Evolutionary conservation across 228 moss, liverwort and hornwort species (phyloP), one percentile per base, ranked within the genome.

Genomic region (Sphagnum fallax): DNA sequence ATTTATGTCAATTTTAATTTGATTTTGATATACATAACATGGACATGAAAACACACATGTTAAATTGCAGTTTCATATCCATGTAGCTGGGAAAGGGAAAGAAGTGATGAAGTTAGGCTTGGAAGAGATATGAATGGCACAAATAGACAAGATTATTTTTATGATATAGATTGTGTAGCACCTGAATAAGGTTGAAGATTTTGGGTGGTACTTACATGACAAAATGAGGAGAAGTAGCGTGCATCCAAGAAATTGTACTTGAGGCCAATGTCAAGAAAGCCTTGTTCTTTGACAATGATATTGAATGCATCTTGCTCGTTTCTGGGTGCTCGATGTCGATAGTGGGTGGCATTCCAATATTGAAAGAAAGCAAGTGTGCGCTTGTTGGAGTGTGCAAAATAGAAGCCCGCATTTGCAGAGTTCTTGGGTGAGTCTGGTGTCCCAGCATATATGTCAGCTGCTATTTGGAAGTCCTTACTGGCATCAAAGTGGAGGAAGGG

Each of bases 181-280:
- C 32, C 32, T 32, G 32, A 32, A 2, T 32, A 32, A 32, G 32
- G 2, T 32, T 32, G 32, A 32, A 32, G 32, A 32, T 32, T 32
- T 32, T 32, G 32, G 32, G 32, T 3, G 32, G 32, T 32, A 32
- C 32, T 67, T 72, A 88, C 95, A 77, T 95, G 82, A 72, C 95
- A 95, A 63, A 95, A 95, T 59, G 92, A 92, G 64, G 88, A 87
- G 70, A 92, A 92, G 70, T 84, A 75, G 49, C 70, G 58, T 5
- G 95, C 91, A 67, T 95, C 81, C 60, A 95, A 78, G 72, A 95
- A 95, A 58, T 90, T 83, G 64, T 90, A 52, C 72, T 79, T 80
- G 62, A 96, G 69, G 65, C 86, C 81, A 48, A 83, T 82, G 67
- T 72, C 74, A 16, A 65, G 67, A 72, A 91, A 92, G 61, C 86